Percentiles rank a stretch among this genome's conserved stretches.
Conservation (phyloP, 495 filamentous ascomycete species). For the Chaetomium fimeti region DNA sequence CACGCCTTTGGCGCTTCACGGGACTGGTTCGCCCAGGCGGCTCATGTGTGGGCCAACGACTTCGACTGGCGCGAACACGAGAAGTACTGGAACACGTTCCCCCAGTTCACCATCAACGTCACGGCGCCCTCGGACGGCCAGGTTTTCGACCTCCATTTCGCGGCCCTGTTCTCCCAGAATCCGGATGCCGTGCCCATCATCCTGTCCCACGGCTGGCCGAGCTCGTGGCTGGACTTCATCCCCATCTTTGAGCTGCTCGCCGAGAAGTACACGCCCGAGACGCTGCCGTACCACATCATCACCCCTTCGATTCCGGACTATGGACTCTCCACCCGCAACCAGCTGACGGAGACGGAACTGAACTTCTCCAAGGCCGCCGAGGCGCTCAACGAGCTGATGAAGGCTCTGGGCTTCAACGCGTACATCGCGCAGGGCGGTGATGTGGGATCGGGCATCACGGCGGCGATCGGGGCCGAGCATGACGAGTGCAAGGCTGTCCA, state of each 20-base stretch:
- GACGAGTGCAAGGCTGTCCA: constrained; percentile 47
- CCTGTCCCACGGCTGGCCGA: constrained; percentile 48
- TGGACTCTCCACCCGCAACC: constrained; percentile 51
- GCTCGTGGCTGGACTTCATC: constrained; percentile 58
- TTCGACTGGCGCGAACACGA: constrained; percentile 5
- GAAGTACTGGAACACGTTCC: constrained; percentile 39
- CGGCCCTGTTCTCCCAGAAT: constrained; percentile 59
- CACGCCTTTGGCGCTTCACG: not conserved
- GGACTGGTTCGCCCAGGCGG: not conserved
- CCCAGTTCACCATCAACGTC: constrained; percentile 58
- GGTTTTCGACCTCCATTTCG: constrained; percentile 58
- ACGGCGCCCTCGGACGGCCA: constrained; percentile 42
- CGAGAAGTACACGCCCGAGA: constrained; percentile 52
- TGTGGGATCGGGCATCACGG: constrained; percentile 55
- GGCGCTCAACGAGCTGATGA: constrained; percentile 61
- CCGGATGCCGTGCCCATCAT: constrained; percentile 60
- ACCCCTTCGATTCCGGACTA: constrained; percentile 65
- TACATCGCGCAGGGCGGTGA: constrained; percentile 70
- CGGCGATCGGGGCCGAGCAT: constrained; percentile 38
- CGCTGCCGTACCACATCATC: constrained; percentile 64
- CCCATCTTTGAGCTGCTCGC: constrained; percentile 44
- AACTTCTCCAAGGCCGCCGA: constrained; percentile 42
- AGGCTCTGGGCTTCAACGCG: constrained; percentile 50
- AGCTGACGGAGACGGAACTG: constrained; percentile 40
- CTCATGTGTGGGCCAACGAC: not conserved